phyloP scores from a whole-genome alignment of 2,329 filamentous ascomycete genomes.

The Penicillium sp. region DNA sequence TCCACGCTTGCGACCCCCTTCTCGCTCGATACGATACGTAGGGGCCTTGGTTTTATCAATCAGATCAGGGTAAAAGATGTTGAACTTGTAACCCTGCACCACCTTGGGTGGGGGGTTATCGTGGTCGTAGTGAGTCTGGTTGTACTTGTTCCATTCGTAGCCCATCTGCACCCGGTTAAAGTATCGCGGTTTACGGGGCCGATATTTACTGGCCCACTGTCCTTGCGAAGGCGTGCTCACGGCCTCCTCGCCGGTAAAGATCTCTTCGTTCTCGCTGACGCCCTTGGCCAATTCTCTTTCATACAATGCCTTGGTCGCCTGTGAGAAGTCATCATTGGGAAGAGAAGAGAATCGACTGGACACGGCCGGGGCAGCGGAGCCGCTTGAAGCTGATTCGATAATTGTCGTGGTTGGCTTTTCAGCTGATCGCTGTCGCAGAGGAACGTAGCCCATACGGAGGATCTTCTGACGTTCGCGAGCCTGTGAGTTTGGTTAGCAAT shows the following conservation, averaged over 20 bases:
- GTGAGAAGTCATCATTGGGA: conserved; percentile 73
- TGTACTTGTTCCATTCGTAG: conserved; percentile 99
- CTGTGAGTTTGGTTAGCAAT: conserved; percentile 27
- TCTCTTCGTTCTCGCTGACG: conserved; percentile 88
- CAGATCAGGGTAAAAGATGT: conserved; percentile 97
- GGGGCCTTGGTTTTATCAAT: conserved; percentile 92
- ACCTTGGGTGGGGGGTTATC: conserved; percentile 97
- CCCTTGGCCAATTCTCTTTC: conserved; percentile 89
- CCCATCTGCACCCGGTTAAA: conserved; percentile 99
- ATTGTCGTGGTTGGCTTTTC: conserved; percentile 33
- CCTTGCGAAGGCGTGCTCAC: conserved; percentile 61
- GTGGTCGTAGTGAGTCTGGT: conserved; percentile 98
- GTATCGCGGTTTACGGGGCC: conserved; percentile 86
- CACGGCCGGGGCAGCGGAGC: conserved; percentile 48
- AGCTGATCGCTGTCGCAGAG: conserved; percentile 47
- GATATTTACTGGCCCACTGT: conserved; percentile 77
- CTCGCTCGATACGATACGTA: conserved; percentile 91
- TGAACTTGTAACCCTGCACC: conserved; percentile 98
- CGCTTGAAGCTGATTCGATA: conserved; percentile 32
- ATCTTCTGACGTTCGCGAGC: conserved; percentile 56
- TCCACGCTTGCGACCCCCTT: conserved; percentile 86
- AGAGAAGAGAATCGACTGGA: conserved; percentile 64
- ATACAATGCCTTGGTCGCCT: conserved; percentile 81
- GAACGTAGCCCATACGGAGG: conserved; percentile 62
- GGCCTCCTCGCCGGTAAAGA: conserved; percentile 85